These are phyloP conservation scores for Septoria petroselini DNA, from an alignment of 2,329 filamentous ascomycete species.

Conservation along the genomic window DNA sequence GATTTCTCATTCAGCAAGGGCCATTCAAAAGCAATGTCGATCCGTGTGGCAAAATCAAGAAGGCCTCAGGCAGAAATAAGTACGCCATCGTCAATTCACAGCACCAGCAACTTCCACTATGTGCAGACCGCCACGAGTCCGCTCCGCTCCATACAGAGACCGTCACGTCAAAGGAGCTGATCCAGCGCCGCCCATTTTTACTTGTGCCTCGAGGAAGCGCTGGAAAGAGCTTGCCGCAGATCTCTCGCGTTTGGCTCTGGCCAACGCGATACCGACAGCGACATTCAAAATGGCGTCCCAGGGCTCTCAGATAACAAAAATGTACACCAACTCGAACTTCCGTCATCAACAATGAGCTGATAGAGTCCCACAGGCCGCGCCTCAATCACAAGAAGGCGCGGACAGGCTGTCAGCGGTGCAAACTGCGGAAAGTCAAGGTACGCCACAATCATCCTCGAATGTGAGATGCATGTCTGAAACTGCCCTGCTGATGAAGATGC, in stretches of 20 bases:
- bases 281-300: no score
- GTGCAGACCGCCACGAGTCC: no score
- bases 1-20: background rate
- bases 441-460: background rate
- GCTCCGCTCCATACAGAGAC: no score
- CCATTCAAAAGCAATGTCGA: background rate
- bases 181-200: no score
- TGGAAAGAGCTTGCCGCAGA: no score
- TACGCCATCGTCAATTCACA: no score
- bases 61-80: no score
- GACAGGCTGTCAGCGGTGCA: slow-evolving; percentile 29
- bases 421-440: slow-evolving; percentile 29
- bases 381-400: slow-evolving; percentile 27
- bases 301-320: background rate
- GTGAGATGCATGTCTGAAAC: background rate
- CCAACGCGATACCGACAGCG: no score
- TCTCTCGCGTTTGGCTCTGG: no score
- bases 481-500: background rate
- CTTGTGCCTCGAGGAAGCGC: no score
- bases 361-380: slow-evolving; percentile 18
- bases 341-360: background rate
- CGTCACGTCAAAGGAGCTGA: no score
- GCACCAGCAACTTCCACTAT: no score
- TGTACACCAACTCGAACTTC: background rate
- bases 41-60: background rate